These are phyloP conservation scores for Candida insectalens DNA, from an alignment of 805 yeast species.

Conservation along the genomic window DNA sequence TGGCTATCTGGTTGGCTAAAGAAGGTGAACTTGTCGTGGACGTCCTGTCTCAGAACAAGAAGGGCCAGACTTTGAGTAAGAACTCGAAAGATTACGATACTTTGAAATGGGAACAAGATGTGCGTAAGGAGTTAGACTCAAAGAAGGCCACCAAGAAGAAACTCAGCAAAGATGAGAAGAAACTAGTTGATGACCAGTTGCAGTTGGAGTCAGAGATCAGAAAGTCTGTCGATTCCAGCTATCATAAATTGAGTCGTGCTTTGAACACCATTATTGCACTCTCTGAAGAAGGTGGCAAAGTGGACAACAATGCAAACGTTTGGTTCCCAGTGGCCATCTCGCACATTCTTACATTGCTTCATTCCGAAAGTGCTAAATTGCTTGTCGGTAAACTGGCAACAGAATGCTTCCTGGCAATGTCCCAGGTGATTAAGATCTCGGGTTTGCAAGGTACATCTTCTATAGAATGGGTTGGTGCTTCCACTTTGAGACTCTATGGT, in stretches of 20 bases:
- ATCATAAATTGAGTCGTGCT: slow-evolving; percentile 35
- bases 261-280: slow-evolving; percentile 45
- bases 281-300: slow-evolving; percentile 34
- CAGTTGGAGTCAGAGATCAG: slow-evolving; percentile 53
- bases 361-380: slow-evolving; percentile 20
- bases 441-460: slow-evolving; percentile 36
- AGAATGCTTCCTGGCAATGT: slow-evolving; percentile 42
- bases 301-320: slow-evolving; percentile 51
- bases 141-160: slow-evolving; percentile 40
- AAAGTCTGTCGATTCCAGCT: slow-evolving; percentile 28
- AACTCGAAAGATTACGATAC: slow-evolving; percentile 81
- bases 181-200: slow-evolving; percentile 50
- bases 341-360: slow-evolving; percentile 35
- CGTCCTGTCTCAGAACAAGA: slow-evolving; percentile 37
- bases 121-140: slow-evolving; percentile 63
- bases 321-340: slow-evolving; percentile 71
- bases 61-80: slow-evolving; percentile 41
- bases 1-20: slow-evolving; percentile 55
- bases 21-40: slow-evolving; percentile 67
- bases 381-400: slow-evolving; percentile 32
- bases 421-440: slow-evolving; percentile 34
- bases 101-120: slow-evolving; percentile 78
- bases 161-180: slow-evolving; percentile 69
- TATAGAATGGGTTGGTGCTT: slow-evolving; percentile 53
- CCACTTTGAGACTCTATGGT: slow-evolving; percentile 50